phyloP scores from a whole-genome alignment of 768 basidiomycete species.

The Ramaria sp. region DNA sequence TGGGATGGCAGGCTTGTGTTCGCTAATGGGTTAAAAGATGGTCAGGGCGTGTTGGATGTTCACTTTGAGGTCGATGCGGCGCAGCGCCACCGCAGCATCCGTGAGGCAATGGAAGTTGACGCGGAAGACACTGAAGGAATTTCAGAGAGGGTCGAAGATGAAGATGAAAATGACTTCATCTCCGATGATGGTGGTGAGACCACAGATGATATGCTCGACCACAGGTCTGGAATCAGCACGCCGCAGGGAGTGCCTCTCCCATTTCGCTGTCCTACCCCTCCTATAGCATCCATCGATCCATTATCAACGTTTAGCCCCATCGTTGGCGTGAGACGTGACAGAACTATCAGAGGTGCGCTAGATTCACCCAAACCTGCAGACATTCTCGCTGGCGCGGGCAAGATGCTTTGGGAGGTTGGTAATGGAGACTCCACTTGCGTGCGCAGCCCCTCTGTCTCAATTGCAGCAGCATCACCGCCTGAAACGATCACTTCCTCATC shows the following conservation, averaged over 20 bases:
- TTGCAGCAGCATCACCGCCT: neutral
- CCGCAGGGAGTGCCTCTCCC: constrained; percentile 45
- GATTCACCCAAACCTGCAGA: constrained; percentile 52
- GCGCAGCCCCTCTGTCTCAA: neutral
- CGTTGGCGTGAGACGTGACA: constrained; percentile 19
- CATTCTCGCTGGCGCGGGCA: constrained; percentile 47
- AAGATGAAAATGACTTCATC: constrained; percentile 24
- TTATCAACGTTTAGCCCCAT: constrained; percentile 61
- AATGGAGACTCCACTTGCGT: constrained; percentile 6
- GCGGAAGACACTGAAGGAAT: constrained; percentile 27
- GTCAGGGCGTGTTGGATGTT: constrained; percentile 49
- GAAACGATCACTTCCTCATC: neutral
- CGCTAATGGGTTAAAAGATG: constrained; percentile 50
- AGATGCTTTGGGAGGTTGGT: constrained; percentile 40
- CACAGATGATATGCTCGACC: constrained; percentile 79
- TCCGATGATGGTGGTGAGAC: constrained; percentile 61
- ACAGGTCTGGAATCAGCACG: constrained; percentile 60
- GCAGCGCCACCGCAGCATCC: constrained; percentile 36
- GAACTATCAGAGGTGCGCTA: constrained; percentile 18
- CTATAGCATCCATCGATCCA: constrained; percentile 53
- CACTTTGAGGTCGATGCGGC: constrained; percentile 60
- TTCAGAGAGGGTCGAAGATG: constrained; percentile 21
- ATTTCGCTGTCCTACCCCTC: constrained; percentile 50
- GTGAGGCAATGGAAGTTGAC: constrained; percentile 40
- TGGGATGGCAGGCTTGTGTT: constrained; percentile 74